Evolutionary conservation across 495 filamentous ascomycete genomes (phyloP), one percentile per base, ranked within the genome.

Genomic region (Penicillium cosmopolitanum): DNA sequence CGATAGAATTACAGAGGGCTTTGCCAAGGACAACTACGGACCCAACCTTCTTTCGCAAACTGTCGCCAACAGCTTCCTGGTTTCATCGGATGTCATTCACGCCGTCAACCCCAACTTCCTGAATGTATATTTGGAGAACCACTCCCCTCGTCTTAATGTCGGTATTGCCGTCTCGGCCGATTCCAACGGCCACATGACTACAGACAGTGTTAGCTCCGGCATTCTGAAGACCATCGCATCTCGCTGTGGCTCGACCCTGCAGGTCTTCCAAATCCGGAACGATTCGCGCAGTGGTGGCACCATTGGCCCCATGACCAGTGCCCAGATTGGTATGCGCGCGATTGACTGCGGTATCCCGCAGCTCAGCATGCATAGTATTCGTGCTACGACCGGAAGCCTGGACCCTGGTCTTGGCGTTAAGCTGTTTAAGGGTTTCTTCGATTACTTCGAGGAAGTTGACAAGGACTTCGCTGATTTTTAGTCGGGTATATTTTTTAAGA

Each of bases 101-200:
- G 92, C 95, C 51, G 89, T 93, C 2, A 93, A 98, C 80, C 95
- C 95, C 58, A 98, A 97, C 78, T 96, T 93, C 82, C 75, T 89
- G 1, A 74, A 76, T 57, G 83, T 83, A 23, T 97, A 97, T 76
- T 88, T 97, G 4, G 80, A 89, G 52, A 88, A 89, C 64, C 95
- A 97, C 76, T 78, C 89, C 1, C 93, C 95, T 6, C 85, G 90
- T 3, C 82, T 98, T n/a, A 98, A 97, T 74, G 85, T 92, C 47
- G 95, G 95, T 33, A 81, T 95, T 9, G 84, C 86, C n/a, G 80
- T 98, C 23, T 88, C 87, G 36, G 86, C 87, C n/a, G 95, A 97
- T 71, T 84, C 86, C 33, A 96, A 96, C 61, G 95, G 92, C 0
- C 92, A 97, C 74, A 95, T 94, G 88, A 94, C 90, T 11, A 96